Evolutionary conservation across 148 eudicot genomes (phyloP).

Genomic region (Rhododendron ferrugineum): DNA sequence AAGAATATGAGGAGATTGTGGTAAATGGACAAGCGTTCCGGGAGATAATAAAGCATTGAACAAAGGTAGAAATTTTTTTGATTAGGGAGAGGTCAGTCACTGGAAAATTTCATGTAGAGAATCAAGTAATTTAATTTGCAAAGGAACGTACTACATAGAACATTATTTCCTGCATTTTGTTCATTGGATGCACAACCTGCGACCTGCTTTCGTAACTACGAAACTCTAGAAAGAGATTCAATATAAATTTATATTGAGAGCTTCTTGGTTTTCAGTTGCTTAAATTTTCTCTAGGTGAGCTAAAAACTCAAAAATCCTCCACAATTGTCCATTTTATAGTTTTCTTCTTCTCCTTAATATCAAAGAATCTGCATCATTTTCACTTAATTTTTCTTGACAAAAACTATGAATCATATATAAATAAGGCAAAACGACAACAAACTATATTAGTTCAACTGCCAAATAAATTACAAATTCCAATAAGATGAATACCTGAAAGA

Average conservation of each 20-base stretch:
- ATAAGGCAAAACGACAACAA: not conserved
- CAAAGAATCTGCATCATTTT: not conserved
- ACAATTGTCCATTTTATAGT: not conserved
- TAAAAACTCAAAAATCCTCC: not conserved
- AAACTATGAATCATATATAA: no score
- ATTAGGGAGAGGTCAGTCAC: not conserved
- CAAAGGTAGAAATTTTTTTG: not conserved
- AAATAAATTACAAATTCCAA: not conserved
- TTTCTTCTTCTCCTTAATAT: not conserved
- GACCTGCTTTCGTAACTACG: not conserved
- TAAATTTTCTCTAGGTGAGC: not conserved
- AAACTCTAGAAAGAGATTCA: not conserved
- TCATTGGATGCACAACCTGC: not conserved
- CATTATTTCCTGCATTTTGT: not conserved
- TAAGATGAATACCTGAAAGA: constrained; percentile 13
- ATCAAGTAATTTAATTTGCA: not conserved
- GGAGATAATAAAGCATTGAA: not conserved
- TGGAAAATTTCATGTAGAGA: not conserved
- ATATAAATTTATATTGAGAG: no score
- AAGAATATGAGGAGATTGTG: not conserved
- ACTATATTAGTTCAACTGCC: not conserved
- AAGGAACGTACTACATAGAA: not conserved
- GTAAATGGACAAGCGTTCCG: not conserved
- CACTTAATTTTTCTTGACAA: not conserved
- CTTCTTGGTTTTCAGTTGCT: not conserved